Evolutionary conservation across 2,329 filamentous ascomycete species (phyloP), one percentile per base, ranked within the genome.

Genomic region (Allantophomopsis cytisporea): DNA sequence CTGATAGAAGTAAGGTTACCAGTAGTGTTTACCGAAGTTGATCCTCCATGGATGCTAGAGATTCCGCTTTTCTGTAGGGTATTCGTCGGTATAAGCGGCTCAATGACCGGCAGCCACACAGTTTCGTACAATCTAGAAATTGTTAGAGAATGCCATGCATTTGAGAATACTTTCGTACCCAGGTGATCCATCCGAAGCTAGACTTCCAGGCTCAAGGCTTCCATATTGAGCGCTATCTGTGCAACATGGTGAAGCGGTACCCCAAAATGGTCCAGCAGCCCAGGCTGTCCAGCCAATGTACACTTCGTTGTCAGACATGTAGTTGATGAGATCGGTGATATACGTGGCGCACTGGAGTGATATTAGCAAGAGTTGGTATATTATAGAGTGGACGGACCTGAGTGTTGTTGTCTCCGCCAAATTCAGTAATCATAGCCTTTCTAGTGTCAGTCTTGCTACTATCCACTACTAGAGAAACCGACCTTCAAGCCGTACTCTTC

Each of bases 201-300:
- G 53, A 51, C 63, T 68, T 0, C 61, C 62, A 0, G 65, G 65
- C 47, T 69, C 65, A 30, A 69, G 50, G 41, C 61, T 66, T 4
- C 65, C 65, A 33, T 58, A 56, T 44, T 60, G 58, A 32, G 44
- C 44, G 35, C 51, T 53, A 53, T 67, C 62, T 1, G 60, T 57
- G 37, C 52, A 69, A 45, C 61, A 61, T 15, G 60, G 66, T 40
- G 57, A 60, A 33, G 54, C 47, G 7, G 54, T 45, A 1, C 66
- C 66, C 66, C 66, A 69, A 35, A 70, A 58, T 0, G 66, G 66
- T 0, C 66, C 66, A 0, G 66, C 66, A 0, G 65, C 61, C 66
- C 65, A 69, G 3, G 65, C 65, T 0, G 66, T 66, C 66, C 65
- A 69, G 2, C 66, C 66, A 35, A 69, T 66, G 44, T 65, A 68